Base-by-base conservation (phyloP, 75 land plant species). In the Picea sitchensis region DNA sequence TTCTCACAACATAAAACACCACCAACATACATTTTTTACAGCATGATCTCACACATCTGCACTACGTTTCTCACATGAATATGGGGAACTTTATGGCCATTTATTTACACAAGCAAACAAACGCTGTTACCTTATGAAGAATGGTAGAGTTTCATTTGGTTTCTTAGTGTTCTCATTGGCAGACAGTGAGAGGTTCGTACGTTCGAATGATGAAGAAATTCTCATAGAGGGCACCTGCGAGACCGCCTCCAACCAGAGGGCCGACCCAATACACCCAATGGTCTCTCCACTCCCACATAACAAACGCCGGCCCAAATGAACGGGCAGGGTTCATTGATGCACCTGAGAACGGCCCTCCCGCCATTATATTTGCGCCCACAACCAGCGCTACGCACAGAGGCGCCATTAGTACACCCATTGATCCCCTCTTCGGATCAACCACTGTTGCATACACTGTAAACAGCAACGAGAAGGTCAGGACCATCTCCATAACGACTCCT, bases 241-340 rank as follows among this genome's bases (percentile, higher is more conserved):
- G 86, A n/a, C 84, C 95, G 30, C 95, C 99, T 44, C 99, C 99
- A 56, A 94, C 62, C 54, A 94, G 88, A 9, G 99, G 99, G 0
- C 99, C 99, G 15, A 96, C 93, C 99, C 99, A 96, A 80, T 96
- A 96, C 36, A 96, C 90, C 99, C 99, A 96, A 47, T 94, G 99
- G 87, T 94, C 91, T 58, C 87, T 83, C 91, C 92, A 96, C 83
- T 87, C 80, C 73, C 89, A 78, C 54, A 82, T 73, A 2, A 87
- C 91, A 63, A 94, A 65, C 14, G 95, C 98, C 21, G 93, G 99
- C 56, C 99, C 99, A 62, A 96, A 96, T 6, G 95, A 90, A 21
- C 99, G 79, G 0, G 93, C 99, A 6, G 99, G 99, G 87, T 96
- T 94, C 95, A 96, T 92, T 15, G 95, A 94, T 0, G 95, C 98